Conservation (phyloP, 2,329 filamentous ascomycete species). For the Aspergillus calidoustus region DNA sequence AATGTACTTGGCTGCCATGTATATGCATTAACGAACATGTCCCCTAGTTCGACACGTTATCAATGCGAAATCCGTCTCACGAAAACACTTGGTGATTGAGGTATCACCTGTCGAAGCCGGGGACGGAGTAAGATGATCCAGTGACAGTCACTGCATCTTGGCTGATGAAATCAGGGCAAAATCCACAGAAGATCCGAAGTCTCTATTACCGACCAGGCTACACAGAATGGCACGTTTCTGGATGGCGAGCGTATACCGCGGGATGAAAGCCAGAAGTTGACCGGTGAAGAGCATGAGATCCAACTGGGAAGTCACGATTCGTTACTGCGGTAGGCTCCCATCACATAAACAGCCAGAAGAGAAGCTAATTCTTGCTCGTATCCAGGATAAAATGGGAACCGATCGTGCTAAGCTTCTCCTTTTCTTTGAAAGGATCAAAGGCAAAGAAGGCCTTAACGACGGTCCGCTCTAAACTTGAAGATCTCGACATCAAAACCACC, state of each 20-base stretch:
- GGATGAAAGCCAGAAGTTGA: conserved; percentile 60
- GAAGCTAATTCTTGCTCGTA: background rate
- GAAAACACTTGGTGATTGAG: conserved; percentile 81
- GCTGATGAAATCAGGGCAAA: conserved; percentile 56
- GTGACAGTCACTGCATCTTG: background rate
- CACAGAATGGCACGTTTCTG: conserved; percentile 80
- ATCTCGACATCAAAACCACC: conserved; percentile 85
- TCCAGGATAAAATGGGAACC: conserved; percentile 77
- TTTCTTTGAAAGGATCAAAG: conserved; percentile 71
- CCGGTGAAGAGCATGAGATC: conserved; percentile 65
- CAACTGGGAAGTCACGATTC: conserved; percentile 72
- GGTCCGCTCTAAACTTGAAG: conserved; percentile 71
- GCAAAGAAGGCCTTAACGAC: conserved; percentile 64
- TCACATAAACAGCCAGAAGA: too few species aligned
- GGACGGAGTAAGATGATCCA: conserved; percentile 62
- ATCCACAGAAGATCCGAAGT: conserved; percentile 70
- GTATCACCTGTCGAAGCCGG: conserved; percentile 68
- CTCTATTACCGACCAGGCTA: conserved; percentile 76
- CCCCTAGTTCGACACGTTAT: conserved; percentile 70
- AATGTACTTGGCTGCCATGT: background rate
- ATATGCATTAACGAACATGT: background rate
- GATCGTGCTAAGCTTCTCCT: conserved; percentile 79
- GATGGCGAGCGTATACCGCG: conserved; percentile 73
- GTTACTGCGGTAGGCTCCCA: conserved; percentile 45
- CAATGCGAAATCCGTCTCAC: conserved; percentile 80